phyloP scores from a whole-genome alignment of 1,139 yeast species.

The Entelexis paramagnoliae region DNA sequence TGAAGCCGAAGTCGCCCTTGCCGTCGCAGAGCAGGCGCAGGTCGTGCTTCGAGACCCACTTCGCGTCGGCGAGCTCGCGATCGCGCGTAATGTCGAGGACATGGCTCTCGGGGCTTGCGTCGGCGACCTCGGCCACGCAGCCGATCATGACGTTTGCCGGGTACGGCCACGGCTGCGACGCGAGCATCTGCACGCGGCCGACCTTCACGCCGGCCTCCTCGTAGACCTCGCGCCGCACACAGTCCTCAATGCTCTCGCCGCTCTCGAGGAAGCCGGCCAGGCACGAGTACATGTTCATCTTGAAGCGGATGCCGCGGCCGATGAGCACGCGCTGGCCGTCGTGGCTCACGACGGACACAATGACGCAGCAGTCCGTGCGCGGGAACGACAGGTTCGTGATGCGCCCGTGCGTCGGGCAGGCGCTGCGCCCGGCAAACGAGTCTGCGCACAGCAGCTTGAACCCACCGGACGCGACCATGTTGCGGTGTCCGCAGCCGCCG shows the following conservation, averaged over 20 bases:
- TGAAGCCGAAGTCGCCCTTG: slow-evolving; percentile 29
- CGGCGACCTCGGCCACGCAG: slow-evolving; percentile 60
- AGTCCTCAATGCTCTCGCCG: slow-evolving; percentile 80
- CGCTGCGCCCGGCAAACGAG: slow-evolving; percentile 22
- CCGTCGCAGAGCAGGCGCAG: slow-evolving; percentile 32
- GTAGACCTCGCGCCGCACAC: slow-evolving; percentile 83
- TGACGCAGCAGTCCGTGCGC: slow-evolving; percentile 79
- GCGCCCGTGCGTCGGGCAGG: slow-evolving; percentile 33
- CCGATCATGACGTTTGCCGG: slow-evolving; percentile 93
- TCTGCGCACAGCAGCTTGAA: slow-evolving; percentile 57
- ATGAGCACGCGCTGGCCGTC: slow-evolving; percentile 55
- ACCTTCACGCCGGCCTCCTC: slow-evolving; percentile 86
- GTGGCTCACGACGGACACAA: slow-evolving; percentile 61
- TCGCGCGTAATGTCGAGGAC: slow-evolving; percentile 65
- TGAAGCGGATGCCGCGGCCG: slow-evolving; percentile 55
- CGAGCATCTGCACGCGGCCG: slow-evolving; percentile 45
- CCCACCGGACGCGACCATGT: slow-evolving; percentile 70
- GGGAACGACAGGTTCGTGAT: slow-evolving; percentile 64
- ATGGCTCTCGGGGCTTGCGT: slow-evolving; percentile 42
- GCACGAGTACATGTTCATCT: slow-evolving; percentile 52
- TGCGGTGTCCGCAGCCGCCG: slow-evolving; percentile 75
- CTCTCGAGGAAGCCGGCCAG: slow-evolving; percentile 96
- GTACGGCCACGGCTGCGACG: slow-evolving; percentile 93
- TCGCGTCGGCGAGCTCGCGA: slow-evolving; percentile 71
- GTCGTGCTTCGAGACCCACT: slow-evolving; percentile 61